These are phyloP conservation scores for Penicillium brevicompactum DNA, from an alignment of 2,329 filamentous ascomycete genomes.

Conservation along the genomic window DNA sequence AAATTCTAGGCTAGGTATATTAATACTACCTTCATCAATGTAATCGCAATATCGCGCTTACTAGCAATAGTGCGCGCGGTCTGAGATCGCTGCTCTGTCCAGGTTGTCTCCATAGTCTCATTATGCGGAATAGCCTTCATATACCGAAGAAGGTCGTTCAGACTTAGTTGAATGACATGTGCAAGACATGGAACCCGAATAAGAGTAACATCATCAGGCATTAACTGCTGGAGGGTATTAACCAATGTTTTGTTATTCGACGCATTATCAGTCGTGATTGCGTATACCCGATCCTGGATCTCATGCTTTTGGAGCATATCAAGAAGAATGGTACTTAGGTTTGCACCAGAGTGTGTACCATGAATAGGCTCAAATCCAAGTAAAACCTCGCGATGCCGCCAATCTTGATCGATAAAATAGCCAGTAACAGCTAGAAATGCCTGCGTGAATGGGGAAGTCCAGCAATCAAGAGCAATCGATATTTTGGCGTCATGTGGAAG, in stretches of 20 bases:
- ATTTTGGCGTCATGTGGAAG: conserved; percentile 1
- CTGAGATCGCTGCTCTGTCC: too few species aligned
- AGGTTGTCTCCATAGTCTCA: not conserved
- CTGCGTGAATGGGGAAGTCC: not conserved
- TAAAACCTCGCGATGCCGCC: conserved; percentile 2
- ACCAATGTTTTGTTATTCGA: conserved; percentile 10
- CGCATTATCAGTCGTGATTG: conserved; percentile 9
- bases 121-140: conserved; percentile 8
- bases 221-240: not conserved
- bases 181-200: conserved; percentile 8
- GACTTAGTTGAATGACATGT: conserved; percentile 11
- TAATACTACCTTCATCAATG: too few species aligned
- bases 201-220: not conserved
- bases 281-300: conserved; percentile 1
- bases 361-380: conserved; percentile 4
- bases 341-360: not conserved
- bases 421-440: conserved; percentile 10
- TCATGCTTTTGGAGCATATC: not conserved
- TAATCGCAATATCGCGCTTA: too few species aligned
- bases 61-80: too few species aligned
- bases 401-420: conserved; percentile 8
- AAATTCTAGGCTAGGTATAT: not conserved
- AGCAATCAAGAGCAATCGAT: conserved; percentile 9
- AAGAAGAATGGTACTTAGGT: conserved; percentile 1
- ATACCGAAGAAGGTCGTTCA: conserved; percentile 10